These are phyloP conservation scores for Anisogramma anomala DNA, from an alignment of 2,329 filamentous ascomycete genomes.

Conservation along the genomic window DNA sequence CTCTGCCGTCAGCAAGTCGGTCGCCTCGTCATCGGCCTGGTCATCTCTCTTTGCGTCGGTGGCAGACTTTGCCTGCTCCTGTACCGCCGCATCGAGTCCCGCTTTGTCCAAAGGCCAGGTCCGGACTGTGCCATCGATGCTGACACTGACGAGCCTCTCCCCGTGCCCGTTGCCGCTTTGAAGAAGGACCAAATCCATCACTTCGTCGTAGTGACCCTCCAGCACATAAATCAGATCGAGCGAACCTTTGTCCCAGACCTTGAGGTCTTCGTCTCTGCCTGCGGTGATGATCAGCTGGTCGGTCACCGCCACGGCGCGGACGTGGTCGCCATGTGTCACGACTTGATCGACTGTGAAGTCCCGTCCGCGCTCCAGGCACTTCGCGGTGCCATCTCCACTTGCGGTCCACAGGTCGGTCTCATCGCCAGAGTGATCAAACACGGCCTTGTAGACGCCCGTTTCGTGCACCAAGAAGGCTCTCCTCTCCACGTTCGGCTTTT, in stretches of 20 bases:
- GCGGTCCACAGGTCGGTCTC: constrained; percentile 80
- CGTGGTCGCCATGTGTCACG: constrained; percentile 77
- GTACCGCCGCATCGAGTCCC: constrained; percentile 37
- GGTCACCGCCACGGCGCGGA: constrained; percentile 66
- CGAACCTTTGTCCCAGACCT: constrained; percentile 70
- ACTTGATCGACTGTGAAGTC: constrained; percentile 61
- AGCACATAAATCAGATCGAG: constrained; percentile 65
- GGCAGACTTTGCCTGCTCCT: constrained; percentile 39
- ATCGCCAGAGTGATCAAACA: constrained; percentile 52
- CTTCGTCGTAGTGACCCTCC: constrained; percentile 83
- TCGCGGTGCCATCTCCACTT: constrained; percentile 79
- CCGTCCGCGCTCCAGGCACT: constrained; percentile 60
- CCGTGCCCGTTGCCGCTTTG: constrained; percentile 27
- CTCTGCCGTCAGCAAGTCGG: constrained; percentile 60
- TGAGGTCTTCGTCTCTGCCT: constrained; percentile 81
- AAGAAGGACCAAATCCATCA: constrained; percentile 66
- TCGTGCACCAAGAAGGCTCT: constrained; percentile 66
- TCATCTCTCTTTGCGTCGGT: constrained; percentile 38
- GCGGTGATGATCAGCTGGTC: constrained; percentile 75
- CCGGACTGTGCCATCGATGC: constrained; percentile 81
- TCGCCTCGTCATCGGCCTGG: constrained; percentile 31
- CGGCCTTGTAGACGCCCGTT: constrained; percentile 74
- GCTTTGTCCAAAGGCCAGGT: constrained; percentile 65
- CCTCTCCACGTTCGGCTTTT: constrained; percentile 29
- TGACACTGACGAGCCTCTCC: constrained; percentile 60